A percentile compares a stretch with the other conserved stretches of the same genome.
Conservation (phyloP, 768 basidiomycete species). For the Leccinellum rugosiceps region DNA sequence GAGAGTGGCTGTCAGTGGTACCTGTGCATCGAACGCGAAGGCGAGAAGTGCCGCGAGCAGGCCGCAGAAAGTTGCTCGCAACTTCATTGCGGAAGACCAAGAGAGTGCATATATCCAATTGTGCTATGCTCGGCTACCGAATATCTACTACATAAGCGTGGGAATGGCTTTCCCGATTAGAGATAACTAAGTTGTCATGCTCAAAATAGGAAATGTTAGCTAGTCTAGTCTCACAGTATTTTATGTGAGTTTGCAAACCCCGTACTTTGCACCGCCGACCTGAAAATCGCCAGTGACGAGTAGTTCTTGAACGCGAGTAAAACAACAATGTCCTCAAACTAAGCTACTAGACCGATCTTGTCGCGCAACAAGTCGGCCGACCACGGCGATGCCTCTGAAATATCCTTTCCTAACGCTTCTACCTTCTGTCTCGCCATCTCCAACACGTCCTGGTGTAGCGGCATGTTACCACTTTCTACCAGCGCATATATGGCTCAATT, state of each 20-base stretch:
- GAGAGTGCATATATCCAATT: no score
- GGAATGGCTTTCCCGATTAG: no score
- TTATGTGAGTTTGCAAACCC: no score
- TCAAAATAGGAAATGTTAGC: no score
- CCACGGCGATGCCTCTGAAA: neutral
- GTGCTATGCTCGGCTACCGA: no score
- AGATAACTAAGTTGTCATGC: no score
- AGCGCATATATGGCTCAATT: constrained; percentile 1
- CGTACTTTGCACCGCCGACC: no score
- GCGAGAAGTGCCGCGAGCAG: neutral
- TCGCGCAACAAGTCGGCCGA: constrained; percentile 5
- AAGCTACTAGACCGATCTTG: neutral
- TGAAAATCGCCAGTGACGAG: no score
- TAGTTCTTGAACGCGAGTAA: no score
- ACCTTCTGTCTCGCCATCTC: neutral
- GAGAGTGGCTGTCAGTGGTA: constrained; percentile 3
- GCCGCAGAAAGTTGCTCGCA: neutral
- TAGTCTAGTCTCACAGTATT: no score
- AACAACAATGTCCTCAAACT: neutral
- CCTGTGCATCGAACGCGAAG: neutral
- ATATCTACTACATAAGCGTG: no score
- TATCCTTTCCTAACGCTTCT: neutral
- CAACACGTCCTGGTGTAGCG: constrained; percentile 1
- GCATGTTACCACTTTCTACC: neutral
- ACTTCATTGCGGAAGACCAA: neutral